Evolutionary conservation across 192 early-diverging fungal genomes (phyloP).

Genomic region (Powellomyces hirtus): DNA sequence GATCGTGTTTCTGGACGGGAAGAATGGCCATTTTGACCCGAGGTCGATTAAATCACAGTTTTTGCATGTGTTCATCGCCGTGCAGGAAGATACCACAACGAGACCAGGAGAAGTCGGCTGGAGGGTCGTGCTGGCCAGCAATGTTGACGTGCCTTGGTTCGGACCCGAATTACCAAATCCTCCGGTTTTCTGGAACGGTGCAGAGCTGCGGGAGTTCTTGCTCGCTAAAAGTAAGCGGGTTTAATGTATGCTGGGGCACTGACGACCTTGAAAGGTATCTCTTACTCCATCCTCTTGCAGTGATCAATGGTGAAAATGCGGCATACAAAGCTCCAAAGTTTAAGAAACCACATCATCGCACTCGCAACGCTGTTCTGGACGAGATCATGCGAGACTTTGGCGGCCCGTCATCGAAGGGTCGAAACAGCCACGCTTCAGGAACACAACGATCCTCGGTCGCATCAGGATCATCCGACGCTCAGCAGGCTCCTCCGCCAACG

Average conservation of each 20-base stretch:
- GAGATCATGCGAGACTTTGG: slow-evolving; percentile 37
- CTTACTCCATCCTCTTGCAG: slow-evolving; percentile 14
- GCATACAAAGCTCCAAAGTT: slow-evolving; percentile 49
- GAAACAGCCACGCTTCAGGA: not conserved
- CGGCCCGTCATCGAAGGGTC: not conserved
- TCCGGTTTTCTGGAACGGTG: slow-evolving; percentile 30
- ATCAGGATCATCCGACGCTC: not conserved
- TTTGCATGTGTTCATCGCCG: slow-evolving; percentile 45
- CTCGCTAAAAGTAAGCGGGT: slow-evolving; percentile 45
- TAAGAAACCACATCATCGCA: slow-evolving; percentile 33
- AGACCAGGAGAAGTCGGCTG: slow-evolving; percentile 28
- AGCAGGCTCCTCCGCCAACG: not conserved
- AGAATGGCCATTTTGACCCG: slow-evolving; percentile 38
- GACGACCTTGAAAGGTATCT: too few relatives aligned
- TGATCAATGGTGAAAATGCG: slow-evolving; percentile 51
- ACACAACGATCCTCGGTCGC: not conserved
- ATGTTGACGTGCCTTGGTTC: slow-evolving; percentile 42
- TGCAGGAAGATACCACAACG: slow-evolving; percentile 25
- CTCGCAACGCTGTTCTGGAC: slow-evolving; percentile 42
- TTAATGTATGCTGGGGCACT: too few relatives aligned
- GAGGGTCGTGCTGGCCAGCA: slow-evolving; percentile 34
- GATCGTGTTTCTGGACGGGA: slow-evolving; percentile 43
- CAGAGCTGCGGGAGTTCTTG: slow-evolving; percentile 37
- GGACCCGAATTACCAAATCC: slow-evolving; percentile 37
- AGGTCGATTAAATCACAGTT: slow-evolving; percentile 42